Evolutionary conservation across 306 rosid genomes (phyloP).

Genomic region (Ammopiptanthus mongolicus): DNA sequence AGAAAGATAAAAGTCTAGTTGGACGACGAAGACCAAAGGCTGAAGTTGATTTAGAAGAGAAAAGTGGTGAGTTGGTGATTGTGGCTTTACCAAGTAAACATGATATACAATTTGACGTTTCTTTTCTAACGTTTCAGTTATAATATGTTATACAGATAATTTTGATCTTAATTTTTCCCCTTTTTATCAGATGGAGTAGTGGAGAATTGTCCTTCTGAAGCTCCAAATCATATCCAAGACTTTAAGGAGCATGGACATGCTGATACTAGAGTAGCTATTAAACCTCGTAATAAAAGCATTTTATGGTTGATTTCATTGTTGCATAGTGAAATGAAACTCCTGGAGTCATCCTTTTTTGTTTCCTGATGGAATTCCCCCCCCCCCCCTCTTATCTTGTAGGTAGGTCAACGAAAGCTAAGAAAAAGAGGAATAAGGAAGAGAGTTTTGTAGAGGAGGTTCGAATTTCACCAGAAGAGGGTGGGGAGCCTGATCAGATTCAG

Average conservation of each 20-base stretch:
- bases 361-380: background rate
- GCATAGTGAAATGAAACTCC: background rate
- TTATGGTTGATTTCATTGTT: background rate
- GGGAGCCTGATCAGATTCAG: slow-evolving; percentile 1
- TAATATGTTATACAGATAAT: background rate
- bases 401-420: slow-evolving; percentile 46
- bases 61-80: slow-evolving; percentile 31
- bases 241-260: background rate
- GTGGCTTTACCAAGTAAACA: too few species aligned
- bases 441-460: slow-evolving; percentile 17
- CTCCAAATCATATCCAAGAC: background rate
- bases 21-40: background rate
- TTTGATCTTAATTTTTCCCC: background rate
- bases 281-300: slow-evolving; percentile 3
- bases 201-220: background rate
- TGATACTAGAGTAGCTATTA: slow-evolving; percentile 2
- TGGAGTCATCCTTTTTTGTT: slow-evolving; percentile 5
- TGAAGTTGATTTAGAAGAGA: slow-evolving; percentile 24
- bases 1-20: slow-evolving; percentile 13
- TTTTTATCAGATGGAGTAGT: slow-evolving; percentile 16
- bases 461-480: slow-evolving; percentile 25
- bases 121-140: background rate
- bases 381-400: slow-evolving; percentile 48
- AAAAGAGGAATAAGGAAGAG: slow-evolving; percentile 33
- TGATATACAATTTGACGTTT: background rate